A percentile compares a stretch with the other conserved stretches of the same genome.
Evolutionary conservation across 805 yeast species (phyloP).

Genomic region (Cyberlindnera galapagoensis): DNA sequence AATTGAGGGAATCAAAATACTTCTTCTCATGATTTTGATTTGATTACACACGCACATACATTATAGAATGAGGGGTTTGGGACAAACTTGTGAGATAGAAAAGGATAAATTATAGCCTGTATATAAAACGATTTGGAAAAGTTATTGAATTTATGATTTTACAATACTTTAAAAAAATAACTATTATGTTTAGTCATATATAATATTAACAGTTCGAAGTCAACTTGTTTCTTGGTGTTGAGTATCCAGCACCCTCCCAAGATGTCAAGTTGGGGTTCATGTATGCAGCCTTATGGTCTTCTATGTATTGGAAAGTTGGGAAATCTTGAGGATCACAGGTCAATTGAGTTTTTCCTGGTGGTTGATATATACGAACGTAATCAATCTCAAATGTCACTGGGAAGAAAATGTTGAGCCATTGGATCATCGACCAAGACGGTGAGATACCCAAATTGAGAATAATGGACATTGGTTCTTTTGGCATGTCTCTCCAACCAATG

Average conservation of each 20-base stretch:
- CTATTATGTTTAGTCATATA: slow-evolving; percentile 1
- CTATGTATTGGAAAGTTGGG: slow-evolving; percentile 42
- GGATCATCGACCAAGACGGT: slow-evolving; percentile 43
- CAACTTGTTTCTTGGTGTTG: slow-evolving; percentile 33
- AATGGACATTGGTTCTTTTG: slow-evolving; percentile 46
- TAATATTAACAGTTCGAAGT: slow-evolving; percentile 6
- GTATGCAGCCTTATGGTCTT: slow-evolving; percentile 35
- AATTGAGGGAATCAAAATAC: slow-evolving; percentile 67
- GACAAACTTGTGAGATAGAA: no score
- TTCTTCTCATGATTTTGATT: slow-evolving; percentile 52
- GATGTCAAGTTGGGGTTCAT: slow-evolving; percentile 36
- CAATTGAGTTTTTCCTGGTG: slow-evolving; percentile 30
- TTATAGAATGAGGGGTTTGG: no score
- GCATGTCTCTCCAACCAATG: slow-evolving; percentile 39
- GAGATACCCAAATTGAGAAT: slow-evolving; percentile 44
- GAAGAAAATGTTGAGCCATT: slow-evolving; percentile 39
- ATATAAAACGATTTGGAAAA: not conserved
- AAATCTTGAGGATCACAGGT: slow-evolving; percentile 43
- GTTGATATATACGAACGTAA: slow-evolving; percentile 45
- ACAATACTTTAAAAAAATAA: not conserved
- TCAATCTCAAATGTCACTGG: slow-evolving; percentile 39
- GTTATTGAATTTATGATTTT: not conserved
- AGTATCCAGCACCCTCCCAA: slow-evolving; percentile 40
- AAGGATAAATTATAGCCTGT: not conserved
- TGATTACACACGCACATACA: no score